Evolutionary conservation across 495 filamentous ascomycete genomes (phyloP), one percentile per base, ranked within the genome.

Genomic region (Trichoderma parareesei): DNA sequence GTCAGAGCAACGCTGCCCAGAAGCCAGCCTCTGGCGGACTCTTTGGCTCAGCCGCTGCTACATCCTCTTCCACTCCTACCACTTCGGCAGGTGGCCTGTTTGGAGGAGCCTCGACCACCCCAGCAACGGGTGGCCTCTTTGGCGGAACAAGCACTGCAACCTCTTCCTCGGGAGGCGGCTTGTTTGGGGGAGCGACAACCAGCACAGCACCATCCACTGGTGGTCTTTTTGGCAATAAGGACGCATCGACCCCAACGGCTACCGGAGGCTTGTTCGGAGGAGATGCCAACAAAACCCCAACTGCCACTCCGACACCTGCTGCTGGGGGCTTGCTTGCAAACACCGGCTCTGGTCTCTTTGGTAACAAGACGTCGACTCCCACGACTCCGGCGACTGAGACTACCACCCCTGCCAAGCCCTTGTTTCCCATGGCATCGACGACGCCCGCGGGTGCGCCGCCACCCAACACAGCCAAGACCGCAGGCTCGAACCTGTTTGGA

Each of bases 401-500:
- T 16, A 61, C 70, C 48, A 75, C 73, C 55, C 73, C 73, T 18
- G 71, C 73, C 44, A 75, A 74, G 61, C 64, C 75, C 40, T 66
- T 81, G 64, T 83, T 85, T 65, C 69, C 74, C n/a, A 76, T 77
- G 44, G 72, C 76, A 38, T 88, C 85, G 2, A 88, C 86, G 40
- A 88, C 86, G 65, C 86, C 86, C 49, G 86, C 85, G 63, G 85
- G 85, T 41, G 84, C 83, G 67, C 86, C 86, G 27, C 85, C 85
- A 9, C 69, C 71, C 59, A 71, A 66, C 27, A 37, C 65, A 57
- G 61, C 33, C 71, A 73, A 42, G 67, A 70, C 44, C 57, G 65
- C 70, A 62, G 9, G 62, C 27, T 14, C 63, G 1, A 65, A 35
- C 44, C 43, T 71, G 18, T 73, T 74, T 55, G 66, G 61, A 20